Conservation (phyloP, 176 grass and related monocot species). For the Themeda triandra region DNA sequence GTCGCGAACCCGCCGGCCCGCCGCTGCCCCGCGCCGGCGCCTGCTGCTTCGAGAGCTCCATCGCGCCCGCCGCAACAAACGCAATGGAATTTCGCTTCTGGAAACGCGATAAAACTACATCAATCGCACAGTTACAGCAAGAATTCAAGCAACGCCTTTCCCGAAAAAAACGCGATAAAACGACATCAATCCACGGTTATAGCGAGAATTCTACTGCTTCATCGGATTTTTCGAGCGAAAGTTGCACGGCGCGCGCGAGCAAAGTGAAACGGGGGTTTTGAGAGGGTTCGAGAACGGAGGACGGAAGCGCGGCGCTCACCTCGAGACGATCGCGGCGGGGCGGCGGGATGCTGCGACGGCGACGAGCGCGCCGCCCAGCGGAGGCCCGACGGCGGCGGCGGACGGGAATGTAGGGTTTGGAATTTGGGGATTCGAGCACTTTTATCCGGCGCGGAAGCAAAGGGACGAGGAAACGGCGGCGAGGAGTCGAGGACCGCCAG, state of each 20-base stretch:
- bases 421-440: background rate
- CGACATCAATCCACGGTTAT: background rate
- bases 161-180: background rate
- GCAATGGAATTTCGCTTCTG: too few species aligned
- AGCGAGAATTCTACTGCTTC: background rate
- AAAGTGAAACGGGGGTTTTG: background rate
- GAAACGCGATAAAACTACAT: background rate
- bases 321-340: background rate
- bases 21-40: background rate
- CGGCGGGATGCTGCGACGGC: background rate
- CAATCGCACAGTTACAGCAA: too few species aligned
- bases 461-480: background rate
- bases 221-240: background rate
- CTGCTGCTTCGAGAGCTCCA: conserved; percentile 36
- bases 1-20: background rate
- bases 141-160: background rate
- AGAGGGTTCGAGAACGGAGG: background rate
- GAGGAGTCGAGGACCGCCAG: too few species aligned
- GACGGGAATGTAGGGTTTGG: background rate
- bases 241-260: background rate
- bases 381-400: background rate
- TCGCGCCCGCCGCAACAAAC: background rate
- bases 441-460: background rate
- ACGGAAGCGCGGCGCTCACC: background rate
- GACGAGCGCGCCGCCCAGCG: background rate